phyloP scores from a whole-genome alignment of 306 rosid genomes.

The Rubus parviflorus region DNA sequence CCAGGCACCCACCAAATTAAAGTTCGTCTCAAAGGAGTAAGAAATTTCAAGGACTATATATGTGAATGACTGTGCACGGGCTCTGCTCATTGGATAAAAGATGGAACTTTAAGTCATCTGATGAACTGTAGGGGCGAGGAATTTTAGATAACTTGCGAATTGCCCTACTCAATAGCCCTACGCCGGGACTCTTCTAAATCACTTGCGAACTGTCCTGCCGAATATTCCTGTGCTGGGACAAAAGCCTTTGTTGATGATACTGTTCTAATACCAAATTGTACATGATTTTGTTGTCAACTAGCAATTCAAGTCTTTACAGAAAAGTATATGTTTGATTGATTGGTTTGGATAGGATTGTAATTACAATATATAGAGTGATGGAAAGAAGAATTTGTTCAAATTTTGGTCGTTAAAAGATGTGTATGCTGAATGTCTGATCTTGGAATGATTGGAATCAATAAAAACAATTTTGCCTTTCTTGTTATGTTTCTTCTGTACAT shows the following conservation, averaged over 20 bases:
- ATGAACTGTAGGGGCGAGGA: constrained; percentile 10
- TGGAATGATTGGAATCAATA: constrained; percentile 15
- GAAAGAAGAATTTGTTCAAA: background rate
- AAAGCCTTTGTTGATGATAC: constrained; percentile 14
- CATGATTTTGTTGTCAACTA: constrained; percentile 41
- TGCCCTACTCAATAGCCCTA: constrained; percentile 1
- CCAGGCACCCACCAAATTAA: constrained; percentile 40
- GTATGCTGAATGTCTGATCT: background rate
- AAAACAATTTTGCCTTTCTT: constrained; percentile 13
- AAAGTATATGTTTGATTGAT: constrained; percentile 27
- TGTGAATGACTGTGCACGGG: background rate
- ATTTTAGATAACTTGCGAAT: background rate
- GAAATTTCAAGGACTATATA: constrained; percentile 22
- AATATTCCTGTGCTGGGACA: constrained; percentile 2
- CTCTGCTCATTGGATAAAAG: constrained; percentile 24
- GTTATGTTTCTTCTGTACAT: background rate
- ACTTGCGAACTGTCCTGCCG: background rate
- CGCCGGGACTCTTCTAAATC: background rate
- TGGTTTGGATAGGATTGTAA: constrained; percentile 32
- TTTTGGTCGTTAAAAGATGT: background rate
- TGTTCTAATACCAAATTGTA: constrained; percentile 38
- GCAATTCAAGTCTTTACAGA: constrained; percentile 26
- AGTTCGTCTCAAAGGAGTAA: constrained; percentile 39
- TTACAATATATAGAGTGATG: constrained; percentile 11
- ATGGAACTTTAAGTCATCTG: constrained; percentile 14